These are phyloP conservation scores for Laetiporus sulphureus DNA, from an alignment of 1,284 basidiomycete species.

Conservation along the genomic window DNA sequence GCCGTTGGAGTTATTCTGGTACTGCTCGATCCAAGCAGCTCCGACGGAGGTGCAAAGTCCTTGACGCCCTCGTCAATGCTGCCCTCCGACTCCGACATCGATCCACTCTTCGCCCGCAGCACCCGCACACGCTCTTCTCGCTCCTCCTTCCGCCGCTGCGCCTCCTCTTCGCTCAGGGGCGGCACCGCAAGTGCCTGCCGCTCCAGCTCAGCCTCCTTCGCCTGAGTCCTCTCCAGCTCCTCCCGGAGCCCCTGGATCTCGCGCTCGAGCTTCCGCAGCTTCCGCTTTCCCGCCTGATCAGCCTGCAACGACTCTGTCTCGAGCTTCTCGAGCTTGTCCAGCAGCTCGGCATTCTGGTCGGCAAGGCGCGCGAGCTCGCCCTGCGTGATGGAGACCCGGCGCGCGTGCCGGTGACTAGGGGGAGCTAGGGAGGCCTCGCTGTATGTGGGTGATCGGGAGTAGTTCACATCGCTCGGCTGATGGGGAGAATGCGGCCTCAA, in stretches of 20 bases:
- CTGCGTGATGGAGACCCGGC: slow-evolving; percentile 58
- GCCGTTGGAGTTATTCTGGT: too few relatives aligned
- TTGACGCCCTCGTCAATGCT: slow-evolving; percentile 17
- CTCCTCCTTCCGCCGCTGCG: slow-evolving; percentile 41
- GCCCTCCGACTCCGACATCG: slow-evolving; percentile 17
- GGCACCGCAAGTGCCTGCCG: slow-evolving; percentile 42
- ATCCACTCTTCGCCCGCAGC: slow-evolving; percentile 33
- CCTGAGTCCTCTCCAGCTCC: slow-evolving; percentile 68
- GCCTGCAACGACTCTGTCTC: slow-evolving; percentile 62
- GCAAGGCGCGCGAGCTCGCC: slow-evolving; percentile 64
- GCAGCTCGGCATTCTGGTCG: slow-evolving; percentile 77
- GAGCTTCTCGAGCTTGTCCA: slow-evolving; percentile 65
- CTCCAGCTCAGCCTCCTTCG: slow-evolving; percentile 63
- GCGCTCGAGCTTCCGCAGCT: slow-evolving; percentile 66
- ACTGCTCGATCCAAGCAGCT: slow-evolving; percentile 19
- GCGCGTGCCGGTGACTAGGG: slow-evolving; percentile 33
- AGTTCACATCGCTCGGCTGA: slow-evolving; percentile 23
- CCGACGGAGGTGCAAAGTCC: slow-evolving; percentile 57
- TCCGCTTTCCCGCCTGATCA: slow-evolving; percentile 61
- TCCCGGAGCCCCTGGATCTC: slow-evolving; percentile 66
- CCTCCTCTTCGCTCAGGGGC: slow-evolving; percentile 29
- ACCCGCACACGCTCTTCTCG: slow-evolving; percentile 47
- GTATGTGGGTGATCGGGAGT: slow-evolving; percentile 31
- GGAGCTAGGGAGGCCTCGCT: slow-evolving; percentile 17
- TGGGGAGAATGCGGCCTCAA: slow-evolving; percentile 18